Evolutionary conservation across 2,329 filamentous ascomycete genomes (phyloP).

Genomic region (Mycosphaerella sp.): DNA sequence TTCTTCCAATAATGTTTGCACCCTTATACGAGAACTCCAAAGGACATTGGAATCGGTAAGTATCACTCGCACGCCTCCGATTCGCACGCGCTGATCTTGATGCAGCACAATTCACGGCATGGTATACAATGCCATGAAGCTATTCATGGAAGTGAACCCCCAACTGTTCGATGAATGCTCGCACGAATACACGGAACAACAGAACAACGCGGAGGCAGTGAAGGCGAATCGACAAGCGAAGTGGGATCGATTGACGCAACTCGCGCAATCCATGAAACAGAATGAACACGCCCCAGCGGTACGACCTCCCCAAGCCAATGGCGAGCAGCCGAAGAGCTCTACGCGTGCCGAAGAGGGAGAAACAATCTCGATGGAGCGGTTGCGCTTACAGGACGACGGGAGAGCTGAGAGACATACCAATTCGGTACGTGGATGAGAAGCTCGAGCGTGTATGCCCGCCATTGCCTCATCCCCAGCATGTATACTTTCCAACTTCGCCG

Average conservation of each 20-base stretch:
- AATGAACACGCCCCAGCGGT: constrained; percentile 26
- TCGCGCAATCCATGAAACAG: constrained; percentile 53
- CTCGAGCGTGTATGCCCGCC: constrained; percentile 15
- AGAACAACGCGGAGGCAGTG: constrained; percentile 82
- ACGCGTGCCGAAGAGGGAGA: constrained; percentile 65
- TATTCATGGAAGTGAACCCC: constrained; percentile 99
- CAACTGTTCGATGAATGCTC: constrained; percentile 98
- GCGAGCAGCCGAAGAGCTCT: constrained; percentile 32
- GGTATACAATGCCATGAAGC: constrained; percentile 99
- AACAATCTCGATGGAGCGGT: constrained; percentile 70
- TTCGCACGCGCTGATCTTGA: constrained; percentile 5
- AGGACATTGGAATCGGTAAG: constrained; percentile 96
- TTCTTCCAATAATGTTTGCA: constrained; percentile 98
- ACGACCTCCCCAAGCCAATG: constrained; percentile 31
- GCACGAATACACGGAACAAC: constrained; percentile 93
- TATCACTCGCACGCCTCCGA: neutral
- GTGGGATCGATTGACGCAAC: constrained; percentile 79
- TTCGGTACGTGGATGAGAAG: constrained; percentile 34
- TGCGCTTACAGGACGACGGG: constrained; percentile 80
- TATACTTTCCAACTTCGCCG: constrained; percentile 10
- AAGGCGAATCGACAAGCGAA: constrained; percentile 76
- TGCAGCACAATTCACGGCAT: constrained; percentile 94
- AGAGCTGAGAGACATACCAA: constrained; percentile 37
- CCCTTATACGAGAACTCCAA: constrained; percentile 98
- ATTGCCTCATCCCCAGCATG: constrained; percentile 21